Evolutionary conservation across 306 rosid genomes (phyloP).

Genomic region (Arachis stenosperma): DNA sequence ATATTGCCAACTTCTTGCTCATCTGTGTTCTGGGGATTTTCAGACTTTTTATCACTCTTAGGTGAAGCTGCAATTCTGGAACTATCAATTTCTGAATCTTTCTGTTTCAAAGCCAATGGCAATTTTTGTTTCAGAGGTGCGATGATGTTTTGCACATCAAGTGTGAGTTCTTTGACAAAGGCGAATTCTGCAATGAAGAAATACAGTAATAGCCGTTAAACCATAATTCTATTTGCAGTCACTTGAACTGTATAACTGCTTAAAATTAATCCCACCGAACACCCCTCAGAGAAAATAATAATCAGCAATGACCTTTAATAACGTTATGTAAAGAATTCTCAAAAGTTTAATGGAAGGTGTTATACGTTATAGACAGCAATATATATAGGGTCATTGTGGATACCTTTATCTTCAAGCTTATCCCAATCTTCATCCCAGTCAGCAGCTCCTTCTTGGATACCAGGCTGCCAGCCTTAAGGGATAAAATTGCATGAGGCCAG

Average conservation of each 20-base stretch:
- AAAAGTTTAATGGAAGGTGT: not conserved
- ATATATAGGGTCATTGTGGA: not conserved
- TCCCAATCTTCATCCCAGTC: slow-evolving; percentile 99
- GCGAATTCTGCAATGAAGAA: slow-evolving; percentile 68
- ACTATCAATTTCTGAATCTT: slow-evolving; percentile 50
- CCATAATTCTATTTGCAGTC: slow-evolving; percentile 18
- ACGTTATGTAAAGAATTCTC: slow-evolving; percentile 26
- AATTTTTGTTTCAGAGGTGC: slow-evolving; percentile 78
- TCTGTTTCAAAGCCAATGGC: slow-evolving; percentile 38
- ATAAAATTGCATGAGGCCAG: slow-evolving; percentile 34
- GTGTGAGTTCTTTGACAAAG: slow-evolving; percentile 86
- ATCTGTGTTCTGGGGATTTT: slow-evolving; percentile 55
- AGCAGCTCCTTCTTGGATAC: slow-evolving; percentile 88
- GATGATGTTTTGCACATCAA: slow-evolving; percentile 73
- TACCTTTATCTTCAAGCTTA: slow-evolving; percentile 95
- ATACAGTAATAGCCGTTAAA: slow-evolving; percentile 22
- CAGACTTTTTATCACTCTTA: slow-evolving; percentile 55
- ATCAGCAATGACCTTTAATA: slow-evolving; percentile 22
- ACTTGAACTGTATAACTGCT: slow-evolving; percentile 19
- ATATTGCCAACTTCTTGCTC: slow-evolving; percentile 67
- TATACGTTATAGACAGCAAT: no score
- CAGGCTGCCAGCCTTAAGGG: slow-evolving; percentile 88
- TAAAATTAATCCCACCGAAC: slow-evolving; percentile 1
- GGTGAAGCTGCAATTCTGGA: slow-evolving; percentile 59
- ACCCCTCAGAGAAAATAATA: slow-evolving; percentile 24